These are phyloP conservation scores for Cyamopsis tetragonoloba DNA, from an alignment of 306 rosid genomes.

Conservation along the genomic window DNA sequence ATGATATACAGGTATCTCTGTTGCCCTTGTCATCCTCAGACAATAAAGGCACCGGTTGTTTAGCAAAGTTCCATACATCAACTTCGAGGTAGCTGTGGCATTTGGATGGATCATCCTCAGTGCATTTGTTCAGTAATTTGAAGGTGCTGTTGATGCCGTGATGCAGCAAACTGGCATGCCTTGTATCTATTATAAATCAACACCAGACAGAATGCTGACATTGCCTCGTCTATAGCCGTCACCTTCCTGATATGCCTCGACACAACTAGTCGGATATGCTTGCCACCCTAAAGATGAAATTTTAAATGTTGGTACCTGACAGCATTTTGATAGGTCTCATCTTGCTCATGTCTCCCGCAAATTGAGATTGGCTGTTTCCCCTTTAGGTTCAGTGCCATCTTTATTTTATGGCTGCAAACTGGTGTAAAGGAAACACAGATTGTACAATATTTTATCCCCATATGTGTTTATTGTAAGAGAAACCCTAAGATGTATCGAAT, in stretches of 20 bases:
- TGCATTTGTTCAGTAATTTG: conserved; percentile 7
- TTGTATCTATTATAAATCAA: not conserved
- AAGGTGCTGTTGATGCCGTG: conserved; percentile 8
- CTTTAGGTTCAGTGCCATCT: not conserved
- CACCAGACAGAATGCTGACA: conserved; percentile 4
- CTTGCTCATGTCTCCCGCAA: not conserved
- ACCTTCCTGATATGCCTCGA: conserved; percentile 16
- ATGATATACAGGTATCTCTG: not conserved
- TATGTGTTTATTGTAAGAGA: not conserved
- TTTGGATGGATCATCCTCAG: not conserved
- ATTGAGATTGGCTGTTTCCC: not conserved
- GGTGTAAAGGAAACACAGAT: not conserved
- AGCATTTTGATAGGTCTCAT: conserved; percentile 2
- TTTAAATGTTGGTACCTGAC: not conserved
- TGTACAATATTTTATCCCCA: not conserved
- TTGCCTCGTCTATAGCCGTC: conserved; percentile 13
- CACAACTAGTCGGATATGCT: conserved; percentile 15
- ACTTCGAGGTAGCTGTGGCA: conserved; percentile 7
- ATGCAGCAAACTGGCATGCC: conserved; percentile 5
- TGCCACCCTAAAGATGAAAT: not conserved
- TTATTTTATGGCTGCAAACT: not conserved
- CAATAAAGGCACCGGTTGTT: not conserved
- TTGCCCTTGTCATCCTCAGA: conserved; percentile 4
- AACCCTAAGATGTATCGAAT: not conserved
- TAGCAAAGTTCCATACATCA: conserved; percentile 5